Evolutionary conservation across 225 moss, liverwort and hornwort species (phyloP).

Genomic region (Antitrichia curtipendula): DNA sequence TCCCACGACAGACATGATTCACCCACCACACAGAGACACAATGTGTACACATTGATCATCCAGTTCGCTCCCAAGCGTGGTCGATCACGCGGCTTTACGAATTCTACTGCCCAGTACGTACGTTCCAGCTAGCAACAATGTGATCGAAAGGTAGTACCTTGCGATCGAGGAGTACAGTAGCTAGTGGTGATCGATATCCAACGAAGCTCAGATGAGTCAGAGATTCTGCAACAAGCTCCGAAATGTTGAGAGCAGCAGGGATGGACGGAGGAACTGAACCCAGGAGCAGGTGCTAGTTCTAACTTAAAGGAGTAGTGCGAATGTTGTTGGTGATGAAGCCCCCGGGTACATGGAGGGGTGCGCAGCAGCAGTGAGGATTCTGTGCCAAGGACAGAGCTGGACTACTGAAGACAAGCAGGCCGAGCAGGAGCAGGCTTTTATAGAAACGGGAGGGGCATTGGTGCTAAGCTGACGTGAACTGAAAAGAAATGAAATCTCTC

Average conservation of each 20-base stretch:
- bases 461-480: neutral
- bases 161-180: neutral
- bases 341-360: neutral
- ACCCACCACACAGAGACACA: neutral
- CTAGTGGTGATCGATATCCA: neutral
- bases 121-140: neutral
- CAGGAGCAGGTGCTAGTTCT: neutral
- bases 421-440: neutral
- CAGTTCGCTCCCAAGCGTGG: neutral
- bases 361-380: neutral
- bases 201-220: neutral
- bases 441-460: conserved; percentile 3
- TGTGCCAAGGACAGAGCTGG: neutral
- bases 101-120: neutral
- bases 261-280: neutral
- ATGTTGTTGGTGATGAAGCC: neutral
- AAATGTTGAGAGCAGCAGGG: neutral
- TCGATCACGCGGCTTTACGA: neutral
- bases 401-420: neutral
- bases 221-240: neutral
- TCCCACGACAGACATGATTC: neutral
- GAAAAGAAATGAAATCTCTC: neutral
- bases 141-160: neutral
- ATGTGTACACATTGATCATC: neutral
- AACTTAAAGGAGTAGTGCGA: neutral